Conservation (phyloP, 1,284 basidiomycete species). For the Hymenochaete sp. region DNA sequence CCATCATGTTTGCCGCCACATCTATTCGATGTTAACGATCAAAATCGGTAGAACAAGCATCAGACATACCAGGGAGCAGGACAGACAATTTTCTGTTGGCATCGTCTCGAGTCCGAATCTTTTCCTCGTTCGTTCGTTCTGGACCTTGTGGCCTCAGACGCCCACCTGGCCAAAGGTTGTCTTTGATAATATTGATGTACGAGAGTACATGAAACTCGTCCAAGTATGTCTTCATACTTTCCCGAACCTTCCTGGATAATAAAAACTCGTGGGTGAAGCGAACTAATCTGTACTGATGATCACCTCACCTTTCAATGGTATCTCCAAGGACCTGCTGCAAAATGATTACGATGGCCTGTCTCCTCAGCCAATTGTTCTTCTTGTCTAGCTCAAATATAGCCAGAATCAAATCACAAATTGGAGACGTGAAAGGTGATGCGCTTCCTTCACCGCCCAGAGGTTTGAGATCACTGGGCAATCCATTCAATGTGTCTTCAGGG, state of each 20-base stretch:
- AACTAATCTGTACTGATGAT: background rate
- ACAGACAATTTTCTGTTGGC: conserved; percentile 83
- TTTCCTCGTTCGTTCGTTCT: conserved; percentile 75
- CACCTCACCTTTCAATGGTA: conserved; percentile 83
- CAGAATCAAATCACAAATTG: conserved; percentile 89
- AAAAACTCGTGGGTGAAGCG: conserved; percentile 6
- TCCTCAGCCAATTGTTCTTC: conserved; percentile 90
- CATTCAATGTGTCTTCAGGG: conserved; percentile 58
- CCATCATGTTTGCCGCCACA: conserved; percentile 93
- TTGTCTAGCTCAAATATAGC: conserved; percentile 92
- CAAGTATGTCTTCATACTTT: conserved; percentile 55
- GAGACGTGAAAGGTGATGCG: conserved; percentile 80
- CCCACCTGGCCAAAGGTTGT: conserved; percentile 79
- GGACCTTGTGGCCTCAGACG: conserved; percentile 50
- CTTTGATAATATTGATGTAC: conserved; percentile 59
- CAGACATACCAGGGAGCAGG: conserved; percentile 72
- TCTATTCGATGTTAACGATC: conserved; percentile 49
- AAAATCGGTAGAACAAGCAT: conserved; percentile 9
- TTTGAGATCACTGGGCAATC: conserved; percentile 64
- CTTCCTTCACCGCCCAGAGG: conserved; percentile 80
- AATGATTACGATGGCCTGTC: conserved; percentile 95
- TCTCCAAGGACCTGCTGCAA: conserved; percentile 92
- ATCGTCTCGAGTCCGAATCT: conserved; percentile 68
- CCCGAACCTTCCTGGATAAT: conserved; percentile 72
- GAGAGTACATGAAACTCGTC: conserved; percentile 62